Evolutionary conservation across 2,329 filamentous ascomycete species (phyloP).

Genomic region (Rutstroemia sp.): DNA sequence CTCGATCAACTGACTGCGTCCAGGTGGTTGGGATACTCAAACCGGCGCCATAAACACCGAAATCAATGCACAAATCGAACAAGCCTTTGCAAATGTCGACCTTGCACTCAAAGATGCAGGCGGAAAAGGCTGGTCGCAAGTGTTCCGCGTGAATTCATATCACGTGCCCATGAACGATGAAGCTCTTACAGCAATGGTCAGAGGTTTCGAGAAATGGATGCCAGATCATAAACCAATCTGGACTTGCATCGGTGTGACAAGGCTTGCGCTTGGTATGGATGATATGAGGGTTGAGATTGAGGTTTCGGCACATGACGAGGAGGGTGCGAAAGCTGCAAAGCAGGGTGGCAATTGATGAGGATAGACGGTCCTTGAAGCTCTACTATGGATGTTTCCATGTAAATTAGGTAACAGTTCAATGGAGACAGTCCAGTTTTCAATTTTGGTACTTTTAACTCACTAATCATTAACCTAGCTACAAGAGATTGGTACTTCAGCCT

Average conservation of each 20-base stretch:
- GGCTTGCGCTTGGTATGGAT: not conserved
- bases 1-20: not conserved
- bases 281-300: conserved; percentile 42
- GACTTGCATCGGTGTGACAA: not conserved
- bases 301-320: conserved; percentile 39
- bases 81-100: conserved; percentile 52
- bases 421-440: no score
- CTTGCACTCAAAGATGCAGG: conserved; percentile 42
- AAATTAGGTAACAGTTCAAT: no score
- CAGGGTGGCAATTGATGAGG: no score
- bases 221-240: not conserved
- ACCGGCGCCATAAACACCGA: conserved; percentile 27
- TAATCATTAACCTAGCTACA: no score
- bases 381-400: no score
- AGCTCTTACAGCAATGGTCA: not conserved
- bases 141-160: conserved; percentile 41
- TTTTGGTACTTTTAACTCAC: no score
- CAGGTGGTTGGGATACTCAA: conserved; percentile 31
- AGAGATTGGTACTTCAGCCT: no score
- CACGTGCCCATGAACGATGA: conserved; percentile 33
- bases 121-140: conserved; percentile 48
- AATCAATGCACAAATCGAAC: conserved; percentile 39
- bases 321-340: not conserved
- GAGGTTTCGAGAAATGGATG: not conserved
- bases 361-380: no score